Base-by-base conservation (phyloP, 192 early-diverging fungal genomes). In the Bifiguratus adelaidae region DNA sequence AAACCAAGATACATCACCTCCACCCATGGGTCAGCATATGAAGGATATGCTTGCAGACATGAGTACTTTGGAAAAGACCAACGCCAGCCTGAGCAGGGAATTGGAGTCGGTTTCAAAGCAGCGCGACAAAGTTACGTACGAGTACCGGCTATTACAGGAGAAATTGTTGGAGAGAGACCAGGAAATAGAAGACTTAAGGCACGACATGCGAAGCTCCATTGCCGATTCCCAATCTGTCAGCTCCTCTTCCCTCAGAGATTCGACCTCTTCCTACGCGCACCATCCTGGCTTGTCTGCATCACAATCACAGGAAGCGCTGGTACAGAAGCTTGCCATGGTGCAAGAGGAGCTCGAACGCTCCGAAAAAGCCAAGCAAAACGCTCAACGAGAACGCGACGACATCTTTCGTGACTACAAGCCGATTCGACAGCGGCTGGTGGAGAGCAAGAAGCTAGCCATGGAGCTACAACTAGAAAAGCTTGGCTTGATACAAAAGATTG, bases 271-370 rank as follows among this genome's bases (percentile, higher is more conserved):
- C 8, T 50, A 75, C n/a, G 48, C 52, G 25, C 30, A 37, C 18
- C 68, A 79, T 21, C 71, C 76, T 32, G 52, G 73, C 25, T 58
- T 76, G 40, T n/a, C 49, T 87, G 45, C 33, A 53, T 22, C 72
- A 77, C 35, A 57, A 67, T 34, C 30, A 20, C 53, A 71, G 28
- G 30, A 33, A 12, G 26, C 29, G 5, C 24, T 64, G 26, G 32
- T 53, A 24, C 52, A 67, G 16, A 71, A 71, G 28, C 42, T 55
- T 26, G 26, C 33, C 0, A 37, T 29, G n/a, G 41, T 60, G 9
- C 41, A 56, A 29, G 29, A 41, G 7, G 54, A 61, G 44, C 28
- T 61, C 16, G 58, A 65, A 35, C 24, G 41, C 25, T 32, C 56
- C 13, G 50, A 61, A 40, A 33, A 50, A 3, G 67, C 64, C 1